These are phyloP conservation scores for Catharanthus roseus DNA, from an alignment of 257 asterid species.

Conservation along the genomic window DNA sequence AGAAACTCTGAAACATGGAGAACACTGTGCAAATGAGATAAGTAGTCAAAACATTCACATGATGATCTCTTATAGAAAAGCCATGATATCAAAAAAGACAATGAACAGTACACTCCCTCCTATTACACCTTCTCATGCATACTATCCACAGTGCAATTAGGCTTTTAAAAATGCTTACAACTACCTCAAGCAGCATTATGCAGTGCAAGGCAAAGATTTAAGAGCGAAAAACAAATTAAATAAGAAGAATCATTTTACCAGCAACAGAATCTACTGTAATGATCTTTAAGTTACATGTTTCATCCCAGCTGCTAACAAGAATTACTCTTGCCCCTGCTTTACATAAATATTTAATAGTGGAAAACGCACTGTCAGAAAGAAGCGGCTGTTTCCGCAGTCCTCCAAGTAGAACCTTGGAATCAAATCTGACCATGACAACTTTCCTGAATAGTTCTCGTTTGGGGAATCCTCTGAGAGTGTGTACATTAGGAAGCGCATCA, in stretches of 20 bases:
- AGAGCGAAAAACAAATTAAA: constrained; percentile 19
- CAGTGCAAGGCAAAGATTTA: background rate
- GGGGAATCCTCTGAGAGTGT: constrained; percentile 60
- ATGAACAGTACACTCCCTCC: background rate
- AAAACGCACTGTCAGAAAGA: constrained; percentile 34
- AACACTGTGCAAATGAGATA: background rate
- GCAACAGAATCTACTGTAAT: constrained; percentile 44
- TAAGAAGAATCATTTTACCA: constrained; percentile 33
- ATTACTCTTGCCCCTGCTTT: constrained; percentile 64
- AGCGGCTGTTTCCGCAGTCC: constrained; percentile 31
- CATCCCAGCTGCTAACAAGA: constrained; percentile 66
- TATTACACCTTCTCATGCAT: background rate
- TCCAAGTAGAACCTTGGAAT: constrained; percentile 40
- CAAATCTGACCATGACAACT: constrained; percentile 79
- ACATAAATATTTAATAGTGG: constrained; percentile 59
- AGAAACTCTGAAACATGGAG: constrained; percentile 49
- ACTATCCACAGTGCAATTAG: background rate
- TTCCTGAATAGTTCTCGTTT: constrained; percentile 50
- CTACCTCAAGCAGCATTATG: background rate
- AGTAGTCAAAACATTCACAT: background rate
- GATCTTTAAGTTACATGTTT: constrained; percentile 20
- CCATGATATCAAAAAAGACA: background rate
- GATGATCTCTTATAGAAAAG: background rate
- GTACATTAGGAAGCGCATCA: constrained; percentile 52
- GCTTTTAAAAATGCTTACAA: background rate